A percentile compares a stretch with the other conserved stretches of the same genome.
Evolutionary conservation across 805 yeast species (phyloP).

Genomic region (Torulaspora microellipsoides): DNA sequence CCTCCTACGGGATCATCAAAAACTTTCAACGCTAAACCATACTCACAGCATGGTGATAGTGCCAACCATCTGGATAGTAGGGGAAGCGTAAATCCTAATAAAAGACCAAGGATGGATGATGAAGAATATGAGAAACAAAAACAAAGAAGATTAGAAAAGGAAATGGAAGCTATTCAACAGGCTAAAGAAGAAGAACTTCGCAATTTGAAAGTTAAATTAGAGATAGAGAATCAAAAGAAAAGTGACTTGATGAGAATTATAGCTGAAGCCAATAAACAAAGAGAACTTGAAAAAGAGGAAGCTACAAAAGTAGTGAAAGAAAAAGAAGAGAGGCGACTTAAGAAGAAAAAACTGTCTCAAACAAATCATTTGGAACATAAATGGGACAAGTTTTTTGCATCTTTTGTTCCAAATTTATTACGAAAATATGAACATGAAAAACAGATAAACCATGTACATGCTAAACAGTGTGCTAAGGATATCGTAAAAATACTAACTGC

Average conservation of each 20-base stretch:
- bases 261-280: conserved; percentile 36
- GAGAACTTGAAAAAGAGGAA: conserved; percentile 24
- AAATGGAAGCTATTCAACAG: conserved; percentile 20
- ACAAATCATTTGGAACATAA: conserved; percentile 24
- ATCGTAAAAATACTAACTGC: conserved; percentile 60
- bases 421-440: conserved; percentile 54
- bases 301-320: conserved; percentile 17
- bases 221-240: conserved; percentile 28
- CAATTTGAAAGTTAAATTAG: conserved; percentile 21
- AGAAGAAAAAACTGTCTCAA: conserved; percentile 16
- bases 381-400: conserved; percentile 54
- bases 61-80: conserved; percentile 4
- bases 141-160: conserved; percentile 26
- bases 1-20: conserved; percentile 29
- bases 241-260: conserved; percentile 37
- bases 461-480: conserved; percentile 77
- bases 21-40: conserved; percentile 10
- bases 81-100: conserved; percentile 5
- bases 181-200: conserved; percentile 25
- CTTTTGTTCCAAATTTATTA: conserved; percentile 72
- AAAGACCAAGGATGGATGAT: conserved; percentile 24
- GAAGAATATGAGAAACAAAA: conserved; percentile 33
- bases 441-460: conserved; percentile 58
- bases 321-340: conserved; percentile 22
- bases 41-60: conserved; percentile 6